phyloP scores from a whole-genome alignment of 2,329 filamentous ascomycete species.

The Nemania bipapillata region DNA sequence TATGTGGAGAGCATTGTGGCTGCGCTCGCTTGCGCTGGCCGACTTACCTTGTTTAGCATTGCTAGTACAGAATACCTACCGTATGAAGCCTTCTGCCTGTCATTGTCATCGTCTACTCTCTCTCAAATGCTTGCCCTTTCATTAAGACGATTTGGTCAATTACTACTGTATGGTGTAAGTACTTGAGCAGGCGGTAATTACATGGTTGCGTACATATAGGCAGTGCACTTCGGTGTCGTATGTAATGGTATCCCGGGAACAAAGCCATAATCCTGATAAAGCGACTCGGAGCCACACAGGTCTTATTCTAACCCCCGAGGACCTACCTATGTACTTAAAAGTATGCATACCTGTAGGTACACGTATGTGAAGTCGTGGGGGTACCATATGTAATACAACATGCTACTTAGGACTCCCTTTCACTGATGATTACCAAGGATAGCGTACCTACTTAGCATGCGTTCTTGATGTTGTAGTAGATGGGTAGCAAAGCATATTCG shows the following conservation, averaged over 20 bases:
- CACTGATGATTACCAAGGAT: slow-evolving; percentile 10
- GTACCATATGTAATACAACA: slow-evolving; percentile 12
- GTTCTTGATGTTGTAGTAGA: slow-evolving; percentile 13
- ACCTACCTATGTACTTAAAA: too few relatives aligned
- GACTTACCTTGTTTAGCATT: slow-evolving; percentile 5
- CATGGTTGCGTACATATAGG: background rate
- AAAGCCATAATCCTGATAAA: background rate
- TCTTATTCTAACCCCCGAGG: too few relatives aligned
- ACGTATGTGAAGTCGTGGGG: slow-evolving; percentile 10
- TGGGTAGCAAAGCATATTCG: slow-evolving; percentile 9
- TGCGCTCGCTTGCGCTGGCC: slow-evolving; percentile 18
- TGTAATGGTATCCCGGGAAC: background rate
- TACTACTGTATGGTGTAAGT: background rate
- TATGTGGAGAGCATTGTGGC: slow-evolving; percentile 28
- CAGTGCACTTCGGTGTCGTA: background rate
- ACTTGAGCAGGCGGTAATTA: slow-evolving; percentile 4
- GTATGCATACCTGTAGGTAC: background rate
- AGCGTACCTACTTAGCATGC: slow-evolving; percentile 11
- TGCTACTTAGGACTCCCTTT: slow-evolving; percentile 8
- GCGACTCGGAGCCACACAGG: background rate
- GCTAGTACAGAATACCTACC: slow-evolving; percentile 1
- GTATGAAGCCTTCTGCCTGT: background rate
- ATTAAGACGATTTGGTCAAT: background rate
- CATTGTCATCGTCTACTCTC: background rate
- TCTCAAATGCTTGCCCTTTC: background rate